A percentile compares a stretch with the other conserved stretches of the same genome.
Conservation (phyloP, 1,139 yeast species). For the Magnusiomyces starmeri region DNA sequence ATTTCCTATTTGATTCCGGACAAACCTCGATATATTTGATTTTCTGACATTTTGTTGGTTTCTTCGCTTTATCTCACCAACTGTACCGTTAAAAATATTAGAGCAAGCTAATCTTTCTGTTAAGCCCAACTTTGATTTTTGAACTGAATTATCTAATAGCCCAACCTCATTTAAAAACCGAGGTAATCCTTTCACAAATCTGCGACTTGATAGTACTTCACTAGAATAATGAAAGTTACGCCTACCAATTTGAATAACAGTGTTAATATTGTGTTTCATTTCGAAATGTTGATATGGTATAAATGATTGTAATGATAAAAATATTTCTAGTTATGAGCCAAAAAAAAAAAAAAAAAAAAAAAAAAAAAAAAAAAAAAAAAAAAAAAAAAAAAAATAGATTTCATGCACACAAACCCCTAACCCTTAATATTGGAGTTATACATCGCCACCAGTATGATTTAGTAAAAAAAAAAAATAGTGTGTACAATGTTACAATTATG, state of each 20-base stretch:
- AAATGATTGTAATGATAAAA: too few relatives aligned
- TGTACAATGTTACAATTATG: too few relatives aligned
- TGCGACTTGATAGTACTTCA: too few relatives aligned
- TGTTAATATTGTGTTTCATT: too few relatives aligned
- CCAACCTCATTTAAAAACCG: conserved; percentile 11
- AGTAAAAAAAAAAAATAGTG: too few relatives aligned
- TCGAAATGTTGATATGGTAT: too few relatives aligned
- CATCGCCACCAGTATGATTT: too few relatives aligned
- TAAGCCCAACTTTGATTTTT: not conserved
- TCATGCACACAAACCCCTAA: not conserved
- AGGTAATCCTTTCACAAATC: too few relatives aligned
- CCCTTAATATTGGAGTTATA: too few relatives aligned
- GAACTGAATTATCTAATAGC: conserved; percentile 3
- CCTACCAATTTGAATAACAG: too few relatives aligned
- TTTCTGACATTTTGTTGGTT: not conserved
- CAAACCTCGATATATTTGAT: not conserved
- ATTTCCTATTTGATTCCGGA: not conserved
- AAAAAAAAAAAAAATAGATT: not conserved
- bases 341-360: not conserved
- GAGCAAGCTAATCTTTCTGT: conserved; percentile 7
- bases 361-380: not conserved
- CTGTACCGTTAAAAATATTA: conserved; percentile 4
- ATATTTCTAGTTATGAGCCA: too few relatives aligned
- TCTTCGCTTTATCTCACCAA: not conserved
- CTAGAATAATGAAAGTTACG: too few relatives aligned